Evolutionary conservation across 2,329 filamentous ascomycete genomes (phyloP), one percentile per base, ranked within the genome.

Genomic region (Xylaria digitata): DNA sequence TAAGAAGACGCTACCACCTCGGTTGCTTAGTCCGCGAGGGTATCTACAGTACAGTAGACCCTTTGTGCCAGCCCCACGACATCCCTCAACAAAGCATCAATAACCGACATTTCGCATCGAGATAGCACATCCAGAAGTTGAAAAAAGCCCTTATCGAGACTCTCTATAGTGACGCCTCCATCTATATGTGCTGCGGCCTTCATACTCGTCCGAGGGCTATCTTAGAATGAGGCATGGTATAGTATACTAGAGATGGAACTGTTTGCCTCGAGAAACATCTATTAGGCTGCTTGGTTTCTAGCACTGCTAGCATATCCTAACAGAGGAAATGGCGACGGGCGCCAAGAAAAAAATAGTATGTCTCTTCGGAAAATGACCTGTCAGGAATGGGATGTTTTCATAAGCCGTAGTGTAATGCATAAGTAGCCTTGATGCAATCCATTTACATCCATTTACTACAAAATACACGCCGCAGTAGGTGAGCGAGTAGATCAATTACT

Each of bases 301-400:
- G 45, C 3, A 48, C 4, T 15, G 21, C 19, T 26, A 23, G 21
- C 17, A 49, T 49, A 7, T 50, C 11, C 37, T 5, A 15, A 5
- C 37, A 40, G 11, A 4, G 37, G 37, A 40, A 9, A 40, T 40
- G 13, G 37, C 11, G 37, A 40, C 11, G 37, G 37, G 37, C 13
- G 46, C 23, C 11, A 54, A 42, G 13, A 6, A 54, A 15, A 9
- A 4, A 4, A 8, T 42, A 6, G 13, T 40, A 9, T 40, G n/a
- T 54, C 23, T 26, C 13, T n/a, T 26, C 15, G 30, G 37, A 55
- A 55, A 55, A 55, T 45, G 53, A 46, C 54, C 26, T 46, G 26
- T 57, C 54, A 34, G 17, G 9, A 6, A 42, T 32, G 6, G 53
- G 32, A 21, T 43, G 23, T 19, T 26, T 32, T 46, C 40, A 32